Base-by-base conservation (phyloP, 495 filamentous ascomycete genomes). In the Neurospora tetraspora region DNA sequence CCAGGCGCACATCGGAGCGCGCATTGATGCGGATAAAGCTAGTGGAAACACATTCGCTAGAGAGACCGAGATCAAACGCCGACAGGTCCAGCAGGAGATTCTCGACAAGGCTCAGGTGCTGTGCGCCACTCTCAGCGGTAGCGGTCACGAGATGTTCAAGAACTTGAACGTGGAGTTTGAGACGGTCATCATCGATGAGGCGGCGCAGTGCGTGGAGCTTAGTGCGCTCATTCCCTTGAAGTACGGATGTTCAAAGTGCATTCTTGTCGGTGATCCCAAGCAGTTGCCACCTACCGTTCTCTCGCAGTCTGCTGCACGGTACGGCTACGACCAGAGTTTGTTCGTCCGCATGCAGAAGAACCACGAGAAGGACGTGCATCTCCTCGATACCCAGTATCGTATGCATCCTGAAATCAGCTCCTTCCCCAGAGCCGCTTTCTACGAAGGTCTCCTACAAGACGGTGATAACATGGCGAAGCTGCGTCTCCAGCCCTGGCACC, bases 301-400 rank as follows among this genome's bases (percentile, higher is more conserved):
- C 34, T 98, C 96, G 18, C 91, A 93, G 76, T 94, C 94, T 76
- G 96, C 96, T 18, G 93, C 94, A 16, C 88, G 90, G 53, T 98
- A 94, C 81, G 92, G 94, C 74, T 99, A 98, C 82, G 96, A 98
- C 78, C 95, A 98, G 83, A 97, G 93, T 84, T 85, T 99, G 81
- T 99, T 99, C 82, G 96, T 98, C 53, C 91, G 96, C 38, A 99
- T 99, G 96, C 94, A 98, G 78, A 87, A 88, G 74, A 98, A 98
- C 74, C 91, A 94, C 75, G 91, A 93, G 2, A 84, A 90, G 47
- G 91, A 96, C 75, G 91, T 99, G n/a, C 95, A 98, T 81, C 86
- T 99, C 42, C 88, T 99, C 27, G 95, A 98, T 81, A 94, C 90
- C 40, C 96, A 99, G 78, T 99, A 99, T 79, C 96, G 96, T 83